Percentiles rank a stretch among this genome's conserved stretches.
phyloP scores from a whole-genome alignment of 345 rosid genomes.

The Dovyalis caffra region DNA sequence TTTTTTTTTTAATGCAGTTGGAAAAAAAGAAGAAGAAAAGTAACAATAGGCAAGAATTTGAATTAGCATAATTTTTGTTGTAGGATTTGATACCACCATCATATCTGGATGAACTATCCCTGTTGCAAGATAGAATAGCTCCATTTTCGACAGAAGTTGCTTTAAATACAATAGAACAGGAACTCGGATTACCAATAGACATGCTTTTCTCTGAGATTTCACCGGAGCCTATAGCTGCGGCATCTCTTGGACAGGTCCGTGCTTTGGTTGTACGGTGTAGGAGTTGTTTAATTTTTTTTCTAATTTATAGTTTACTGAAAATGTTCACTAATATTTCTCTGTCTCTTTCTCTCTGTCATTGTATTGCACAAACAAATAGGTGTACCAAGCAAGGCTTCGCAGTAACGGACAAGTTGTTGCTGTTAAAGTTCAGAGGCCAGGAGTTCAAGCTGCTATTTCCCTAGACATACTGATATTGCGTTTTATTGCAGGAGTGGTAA shows the following conservation, averaged over 20 bases:
- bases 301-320: neutral
- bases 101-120: conserved; percentile 80
- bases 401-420: conserved; percentile 65
- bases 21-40: neutral
- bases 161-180: conserved; percentile 66
- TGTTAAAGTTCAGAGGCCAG: conserved; percentile 93
- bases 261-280: conserved; percentile 8
- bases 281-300: conserved; percentile 8
- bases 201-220: conserved; percentile 84
- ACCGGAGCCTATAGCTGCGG: conserved; percentile 87
- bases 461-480: conserved; percentile 83
- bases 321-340: neutral
- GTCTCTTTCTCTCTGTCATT: conserved; percentile 2
- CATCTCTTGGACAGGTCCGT: conserved; percentile 89
- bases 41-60: neutral
- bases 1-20: neutral
- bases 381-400: conserved; percentile 88
- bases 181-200: conserved; percentile 68
- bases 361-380: conserved; percentile 35
- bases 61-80: conserved; percentile 2
- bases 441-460: conserved; percentile 91
- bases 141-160: conserved; percentile 91
- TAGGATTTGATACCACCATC: conserved; percentile 89
- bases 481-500: conserved; percentile 67
- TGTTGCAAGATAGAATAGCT: conserved; percentile 84